A percentile compares a stretch with the other conserved stretches of the same genome.
Conservation (phyloP, 148 eudicot species). For the Limonium bicolor region DNA sequence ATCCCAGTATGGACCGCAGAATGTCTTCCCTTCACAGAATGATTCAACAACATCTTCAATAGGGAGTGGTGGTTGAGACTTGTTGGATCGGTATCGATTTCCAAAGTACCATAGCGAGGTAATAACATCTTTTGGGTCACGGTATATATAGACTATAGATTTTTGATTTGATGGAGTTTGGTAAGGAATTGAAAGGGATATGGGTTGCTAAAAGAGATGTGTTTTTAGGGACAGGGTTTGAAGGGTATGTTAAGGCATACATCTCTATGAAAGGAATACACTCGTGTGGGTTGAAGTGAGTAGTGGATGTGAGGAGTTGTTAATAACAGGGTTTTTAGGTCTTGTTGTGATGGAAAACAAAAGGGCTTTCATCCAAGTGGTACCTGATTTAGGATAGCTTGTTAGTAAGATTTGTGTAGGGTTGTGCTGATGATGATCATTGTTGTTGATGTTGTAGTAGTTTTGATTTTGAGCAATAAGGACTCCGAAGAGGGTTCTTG, state of each 20-base stretch:
- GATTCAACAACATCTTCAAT: conserved; percentile 7
- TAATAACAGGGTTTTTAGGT: neutral
- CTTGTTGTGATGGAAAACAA: neutral
- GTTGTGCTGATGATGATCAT: too few species aligned
- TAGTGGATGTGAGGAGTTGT: neutral
- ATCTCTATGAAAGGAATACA: conserved; percentile 6
- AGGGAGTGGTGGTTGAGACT: neutral
- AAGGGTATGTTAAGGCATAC: neutral
- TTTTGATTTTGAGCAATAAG: too few species aligned
- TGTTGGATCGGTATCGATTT: too few species aligned
- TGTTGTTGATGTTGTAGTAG: too few species aligned
- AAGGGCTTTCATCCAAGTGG: conserved; percentile 13
- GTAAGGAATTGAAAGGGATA: conserved; percentile 1
- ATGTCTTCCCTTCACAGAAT: conserved; percentile 4
- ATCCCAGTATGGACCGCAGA: conserved; percentile 15
- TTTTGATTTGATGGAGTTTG: neutral
- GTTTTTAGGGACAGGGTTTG: neutral
- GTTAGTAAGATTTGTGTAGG: too few species aligned
- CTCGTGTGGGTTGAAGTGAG: conserved; percentile 12
- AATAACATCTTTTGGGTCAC: conserved; percentile 11
- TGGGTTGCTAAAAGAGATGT: conserved; percentile 11
- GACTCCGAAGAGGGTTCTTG: neutral
- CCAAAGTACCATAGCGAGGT: conserved; percentile 11
- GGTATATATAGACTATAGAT: conserved; percentile 11
- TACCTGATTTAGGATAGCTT: conserved; percentile 9